Conservation (phyloP, 2,329 filamentous ascomycete genomes). For the Ascochyta lentis region DNA sequence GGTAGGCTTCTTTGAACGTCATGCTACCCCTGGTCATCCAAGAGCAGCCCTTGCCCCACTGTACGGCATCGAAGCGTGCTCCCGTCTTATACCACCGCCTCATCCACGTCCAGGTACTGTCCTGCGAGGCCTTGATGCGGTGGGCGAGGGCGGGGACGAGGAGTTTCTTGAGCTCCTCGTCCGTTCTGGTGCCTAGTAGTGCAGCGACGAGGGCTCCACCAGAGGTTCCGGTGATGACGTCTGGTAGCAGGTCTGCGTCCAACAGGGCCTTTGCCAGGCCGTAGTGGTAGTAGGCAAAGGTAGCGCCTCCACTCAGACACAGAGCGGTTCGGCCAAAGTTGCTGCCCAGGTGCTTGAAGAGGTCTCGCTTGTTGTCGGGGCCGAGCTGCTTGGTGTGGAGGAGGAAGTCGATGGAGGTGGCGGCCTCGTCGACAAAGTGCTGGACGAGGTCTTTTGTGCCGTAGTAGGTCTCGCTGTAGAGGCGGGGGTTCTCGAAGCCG, state of each 20-base stretch:
- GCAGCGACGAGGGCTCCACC: slow-evolving; percentile 90
- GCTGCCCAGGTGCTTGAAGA: slow-evolving; percentile 88
- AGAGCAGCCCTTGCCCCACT: slow-evolving; percentile 83
- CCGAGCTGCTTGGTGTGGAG: slow-evolving; percentile 71
- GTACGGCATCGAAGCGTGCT: slow-evolving; percentile 89
- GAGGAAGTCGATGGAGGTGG: slow-evolving; percentile 72
- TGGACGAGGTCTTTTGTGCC: slow-evolving; percentile 96
- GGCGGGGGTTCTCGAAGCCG: slow-evolving; percentile 86
- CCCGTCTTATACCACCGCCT: slow-evolving; percentile 90
- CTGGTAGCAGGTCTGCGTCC: slow-evolving; percentile 83
- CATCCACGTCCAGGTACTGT: slow-evolving; percentile 77
- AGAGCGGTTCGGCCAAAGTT: slow-evolving; percentile 93
- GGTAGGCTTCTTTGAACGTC: slow-evolving; percentile 94
- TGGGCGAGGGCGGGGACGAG: slow-evolving; percentile 86
- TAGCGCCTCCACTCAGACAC: slow-evolving; percentile 90
- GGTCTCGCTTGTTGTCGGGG: slow-evolving; percentile 74
- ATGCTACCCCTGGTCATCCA: slow-evolving; percentile 94
- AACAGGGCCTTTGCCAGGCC: slow-evolving; percentile 89
- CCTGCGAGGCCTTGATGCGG: slow-evolving; percentile 84
- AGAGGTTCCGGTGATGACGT: slow-evolving; percentile 96
- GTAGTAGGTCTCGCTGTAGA: slow-evolving; percentile 98
- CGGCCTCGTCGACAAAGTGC: slow-evolving; percentile 85
- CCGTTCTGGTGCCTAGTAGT: slow-evolving; percentile 84
- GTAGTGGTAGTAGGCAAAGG: slow-evolving; percentile 96
- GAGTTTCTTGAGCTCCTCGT: slow-evolving; percentile 85